Base-by-base conservation (phyloP, 1,139 yeast species). In the Kodamaea sp. region DNA sequence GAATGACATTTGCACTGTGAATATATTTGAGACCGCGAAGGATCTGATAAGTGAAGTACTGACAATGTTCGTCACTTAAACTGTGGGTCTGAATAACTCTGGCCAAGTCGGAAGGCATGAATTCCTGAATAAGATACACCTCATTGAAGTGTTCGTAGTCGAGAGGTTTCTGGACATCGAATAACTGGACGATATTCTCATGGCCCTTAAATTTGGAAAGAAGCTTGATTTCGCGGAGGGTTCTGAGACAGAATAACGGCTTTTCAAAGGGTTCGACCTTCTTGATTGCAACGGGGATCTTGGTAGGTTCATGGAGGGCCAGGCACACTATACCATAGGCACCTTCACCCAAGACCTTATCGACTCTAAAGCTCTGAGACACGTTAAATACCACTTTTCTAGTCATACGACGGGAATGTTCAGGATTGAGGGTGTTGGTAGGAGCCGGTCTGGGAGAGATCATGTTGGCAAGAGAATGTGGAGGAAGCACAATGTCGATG, bases 1-100 rank as follows among this genome's bases (percentile, higher is more conserved):
- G 98, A 46, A 92, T 92, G 10, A 92, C 97, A 19, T 96, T 96
- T 0, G 97, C 97, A 7, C 96, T 85, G 62, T 92, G 98, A 37
- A 92, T 96, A 56, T 88, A 90, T 60, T 92, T 92, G 51, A 92
- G 72, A 1, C 97, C 98, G 46, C 97, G 75, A 44, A 90, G 70
- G 32, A 92, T 90, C 66, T 92, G 98, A 62, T 94, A 92, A 1
- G 74, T 66, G 47, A 83, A 81, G 52, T 80, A 82, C 50, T 81
- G 86, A 35, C 80, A 73, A 47, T 82, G 89, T 44, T 79, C 83
- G 50, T 80, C 84, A 26, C 76, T 68, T 26, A 82, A 60, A 25
- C 55, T 59, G 43, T 76, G 80, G 1, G 77, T 62, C 20, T 69
- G 57, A 26, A 82, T 80, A 6, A 81, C 78, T 37, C 73, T 65